phyloP scores from a whole-genome alignment of 306 rosid species.

The Echinosophora koreensis region DNA sequence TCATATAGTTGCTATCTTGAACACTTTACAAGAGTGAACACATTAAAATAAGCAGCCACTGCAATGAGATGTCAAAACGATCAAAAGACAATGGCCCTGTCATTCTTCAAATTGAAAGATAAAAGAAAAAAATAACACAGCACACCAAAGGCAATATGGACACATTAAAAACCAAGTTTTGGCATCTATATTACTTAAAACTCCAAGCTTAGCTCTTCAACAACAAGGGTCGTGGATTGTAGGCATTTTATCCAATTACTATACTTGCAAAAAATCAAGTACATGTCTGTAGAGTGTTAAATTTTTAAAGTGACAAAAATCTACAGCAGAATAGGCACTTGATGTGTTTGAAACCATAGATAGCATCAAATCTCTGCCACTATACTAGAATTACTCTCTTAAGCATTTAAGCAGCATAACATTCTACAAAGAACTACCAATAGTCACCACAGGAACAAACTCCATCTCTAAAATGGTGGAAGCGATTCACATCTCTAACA shows the following conservation, averaged over 20 bases:
- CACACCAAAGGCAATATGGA: not conserved
- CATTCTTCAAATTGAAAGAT: too few species aligned
- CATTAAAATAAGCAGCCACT: too few species aligned
- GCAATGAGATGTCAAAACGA: too few species aligned
- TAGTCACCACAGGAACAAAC: slow-evolving; percentile 93
- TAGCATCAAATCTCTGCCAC: slow-evolving; percentile 40
- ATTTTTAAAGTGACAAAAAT: not conserved
- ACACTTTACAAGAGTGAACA: too few species aligned
- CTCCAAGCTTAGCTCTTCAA: not conserved
- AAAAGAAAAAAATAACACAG: too few species aligned
- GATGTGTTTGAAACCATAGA: slow-evolving; percentile 12
- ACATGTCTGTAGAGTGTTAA: not conserved
- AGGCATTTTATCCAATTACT: not conserved
- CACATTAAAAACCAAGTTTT: too few species aligned
- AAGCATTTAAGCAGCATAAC: slow-evolving; percentile 24
- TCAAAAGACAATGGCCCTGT: too few species aligned
- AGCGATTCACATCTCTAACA: slow-evolving; percentile 91
- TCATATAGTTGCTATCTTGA: too few species aligned
- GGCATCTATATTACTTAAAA: not conserved
- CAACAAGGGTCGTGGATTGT: not conserved
- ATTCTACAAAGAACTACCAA: slow-evolving; percentile 66
- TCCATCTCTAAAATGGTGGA: slow-evolving; percentile 85
- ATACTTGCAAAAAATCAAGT: not conserved
- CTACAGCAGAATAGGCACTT: not conserved
- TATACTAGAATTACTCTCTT: slow-evolving; percentile 1